Percentiles rank a stretch among this genome's conserved stretches.
Conservation (phyloP, 106 monocot genomes). For the Posidonia australis region DNA sequence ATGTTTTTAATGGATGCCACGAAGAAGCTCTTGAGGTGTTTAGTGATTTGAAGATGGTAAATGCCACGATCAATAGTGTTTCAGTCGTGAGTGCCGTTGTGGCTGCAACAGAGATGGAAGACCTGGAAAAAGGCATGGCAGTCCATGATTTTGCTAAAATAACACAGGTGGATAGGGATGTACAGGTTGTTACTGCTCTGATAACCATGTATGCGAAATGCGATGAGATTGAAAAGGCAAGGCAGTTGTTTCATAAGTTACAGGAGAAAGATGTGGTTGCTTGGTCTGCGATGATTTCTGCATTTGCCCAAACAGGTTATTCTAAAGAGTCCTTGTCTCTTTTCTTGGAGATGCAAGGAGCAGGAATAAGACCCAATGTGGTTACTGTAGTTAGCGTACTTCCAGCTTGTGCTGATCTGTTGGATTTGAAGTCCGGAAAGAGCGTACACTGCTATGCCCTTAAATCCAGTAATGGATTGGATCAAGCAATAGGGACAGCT, state of each 20-base stretch:
- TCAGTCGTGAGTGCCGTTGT: conserved; percentile 43
- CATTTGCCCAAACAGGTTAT: conserved; percentile 29
- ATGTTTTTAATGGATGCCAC: conserved; percentile 33
- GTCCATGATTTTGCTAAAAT: conserved; percentile 36
- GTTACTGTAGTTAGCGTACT: conserved; percentile 42
- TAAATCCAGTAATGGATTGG: conserved; percentile 18
- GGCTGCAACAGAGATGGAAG: conserved; percentile 52
- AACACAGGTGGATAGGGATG: conserved; percentile 21
- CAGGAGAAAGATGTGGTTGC: conserved; percentile 45
- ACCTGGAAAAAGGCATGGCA: conserved; percentile 35
- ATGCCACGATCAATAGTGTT: conserved; percentile 34
- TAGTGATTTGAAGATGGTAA: conserved; percentile 21
- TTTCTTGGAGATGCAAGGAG: conserved; percentile 40
- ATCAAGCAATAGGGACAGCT: conserved; percentile 38
- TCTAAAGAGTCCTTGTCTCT: conserved; percentile 34
- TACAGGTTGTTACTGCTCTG: conserved; percentile 36
- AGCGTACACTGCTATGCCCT: conserved; percentile 43
- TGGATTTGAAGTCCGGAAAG: conserved; percentile 35
- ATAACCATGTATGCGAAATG: conserved; percentile 60
- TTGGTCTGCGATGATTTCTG: conserved; percentile 83
- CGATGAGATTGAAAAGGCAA: conserved; percentile 38
- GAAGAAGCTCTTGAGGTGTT: conserved; percentile 43
- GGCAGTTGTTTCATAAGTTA: conserved; percentile 37
- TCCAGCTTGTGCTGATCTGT: conserved; percentile 57
- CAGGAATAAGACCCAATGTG: conserved; percentile 28